phyloP scores from a whole-genome alignment of 805 yeast species.

The Blastobotrys mokoenaii region DNA sequence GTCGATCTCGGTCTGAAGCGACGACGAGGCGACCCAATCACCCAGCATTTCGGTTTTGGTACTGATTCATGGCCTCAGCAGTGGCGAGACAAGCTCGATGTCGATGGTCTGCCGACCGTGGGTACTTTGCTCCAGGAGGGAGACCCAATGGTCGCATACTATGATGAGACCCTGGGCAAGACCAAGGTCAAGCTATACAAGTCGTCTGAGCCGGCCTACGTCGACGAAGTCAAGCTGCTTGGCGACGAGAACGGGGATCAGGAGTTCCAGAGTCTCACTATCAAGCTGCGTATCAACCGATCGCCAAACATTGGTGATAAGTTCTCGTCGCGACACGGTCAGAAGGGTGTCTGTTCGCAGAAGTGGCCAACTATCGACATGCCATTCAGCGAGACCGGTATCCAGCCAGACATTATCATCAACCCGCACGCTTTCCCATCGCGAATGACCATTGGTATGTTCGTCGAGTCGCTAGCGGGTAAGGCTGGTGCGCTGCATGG shows the following conservation, averaged over 20 bases:
- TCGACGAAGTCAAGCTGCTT: slow-evolving; percentile 87
- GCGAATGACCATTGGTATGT: slow-evolving; percentile 99
- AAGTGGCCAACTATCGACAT: slow-evolving; percentile 95
- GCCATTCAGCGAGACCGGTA: slow-evolving; percentile 96
- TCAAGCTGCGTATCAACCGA: slow-evolving; percentile 86
- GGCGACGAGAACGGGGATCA: slow-evolving; percentile 72
- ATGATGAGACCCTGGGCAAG: slow-evolving; percentile 82
- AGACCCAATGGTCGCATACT: slow-evolving; percentile 90
- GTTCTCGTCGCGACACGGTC: slow-evolving; percentile 96
- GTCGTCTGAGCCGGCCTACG: slow-evolving; percentile 87
- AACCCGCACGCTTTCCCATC: slow-evolving; percentile 99
- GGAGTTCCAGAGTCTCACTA: slow-evolving; percentile 78
- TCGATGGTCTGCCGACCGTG: slow-evolving; percentile 85
- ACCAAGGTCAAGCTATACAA: slow-evolving; percentile 91
- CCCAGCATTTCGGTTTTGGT: slow-evolving; percentile 93
- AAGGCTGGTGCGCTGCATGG: slow-evolving; percentile 98
- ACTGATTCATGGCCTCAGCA: slow-evolving; percentile 83
- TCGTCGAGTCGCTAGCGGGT: slow-evolving; percentile 97
- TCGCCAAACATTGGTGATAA: slow-evolving; percentile 95
- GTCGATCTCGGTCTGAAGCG: slow-evolving; percentile 71
- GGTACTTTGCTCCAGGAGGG: slow-evolving; percentile 89
- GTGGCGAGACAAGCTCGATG: slow-evolving; percentile 83
- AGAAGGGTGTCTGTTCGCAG: slow-evolving; percentile 97
- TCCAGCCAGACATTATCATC: slow-evolving; percentile 94
- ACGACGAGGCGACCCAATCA: slow-evolving; percentile 87